Evolutionary conservation across 2,329 filamentous ascomycete genomes (phyloP).

Genomic region (Fusarium kyushuense): DNA sequence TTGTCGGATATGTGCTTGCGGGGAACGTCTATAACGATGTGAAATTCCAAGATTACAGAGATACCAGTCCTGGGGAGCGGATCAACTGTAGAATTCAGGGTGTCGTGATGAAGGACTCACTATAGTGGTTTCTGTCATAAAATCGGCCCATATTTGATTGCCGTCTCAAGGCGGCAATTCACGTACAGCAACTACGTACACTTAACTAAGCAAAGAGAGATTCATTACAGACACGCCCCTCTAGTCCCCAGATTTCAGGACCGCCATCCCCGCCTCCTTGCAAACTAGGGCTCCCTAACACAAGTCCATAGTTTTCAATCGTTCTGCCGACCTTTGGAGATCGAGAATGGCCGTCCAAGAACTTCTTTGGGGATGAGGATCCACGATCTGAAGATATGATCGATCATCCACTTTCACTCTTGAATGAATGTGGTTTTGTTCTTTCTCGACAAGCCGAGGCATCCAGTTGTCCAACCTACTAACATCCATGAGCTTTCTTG

Average conservation of each 20-base stretch:
- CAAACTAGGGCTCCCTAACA: slow-evolving; percentile 23
- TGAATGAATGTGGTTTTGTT: neutral
- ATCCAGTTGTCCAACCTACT: neutral
- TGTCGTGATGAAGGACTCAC: neutral
- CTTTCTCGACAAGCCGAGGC: neutral
- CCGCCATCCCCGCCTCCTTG: slow-evolving; percentile 32
- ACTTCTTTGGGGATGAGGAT: slow-evolving; percentile 1
- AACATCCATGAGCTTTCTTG: neutral
- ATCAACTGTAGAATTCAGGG: neutral
- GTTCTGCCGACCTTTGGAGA: neutral
- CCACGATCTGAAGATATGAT: slow-evolving; percentile 14
- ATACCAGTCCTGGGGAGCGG: neutral
- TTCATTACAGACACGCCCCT: slow-evolving; percentile 36
- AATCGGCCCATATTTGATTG: slow-evolving; percentile 18
- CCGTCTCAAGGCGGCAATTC: slow-evolving; percentile 20
- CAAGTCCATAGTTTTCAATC: neutral
- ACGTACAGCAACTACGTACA: slow-evolving; percentile 4
- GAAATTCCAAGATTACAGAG: neutral
- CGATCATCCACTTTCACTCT: neutral
- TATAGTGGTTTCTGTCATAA: neutral
- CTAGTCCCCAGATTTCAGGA: slow-evolving; percentile 48
- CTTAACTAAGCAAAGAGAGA: neutral
- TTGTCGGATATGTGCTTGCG: slow-evolving; percentile 6
- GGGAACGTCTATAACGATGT: neutral
- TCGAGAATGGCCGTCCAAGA: neutral